Conservation (phyloP, 495 filamentous ascomycete genomes). For the Talaromyces nanjingensis region DNA sequence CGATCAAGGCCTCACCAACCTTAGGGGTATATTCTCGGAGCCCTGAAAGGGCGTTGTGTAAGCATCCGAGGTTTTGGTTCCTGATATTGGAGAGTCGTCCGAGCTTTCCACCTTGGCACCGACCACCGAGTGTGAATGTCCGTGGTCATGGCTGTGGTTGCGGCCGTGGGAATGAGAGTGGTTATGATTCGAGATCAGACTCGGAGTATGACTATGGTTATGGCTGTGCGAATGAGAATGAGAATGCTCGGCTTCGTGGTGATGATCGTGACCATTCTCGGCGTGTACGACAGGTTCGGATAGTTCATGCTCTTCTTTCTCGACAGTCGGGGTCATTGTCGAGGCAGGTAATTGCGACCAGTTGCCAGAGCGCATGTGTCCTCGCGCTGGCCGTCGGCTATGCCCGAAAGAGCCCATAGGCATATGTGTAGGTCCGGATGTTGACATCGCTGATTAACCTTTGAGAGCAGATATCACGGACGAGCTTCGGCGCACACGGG, state of each 20-base stretch:
- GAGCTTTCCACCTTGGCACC: background rate
- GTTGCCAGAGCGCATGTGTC: conserved; percentile 34
- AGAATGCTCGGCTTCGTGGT: conserved; percentile 18
- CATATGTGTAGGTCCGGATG: conserved; percentile 25
- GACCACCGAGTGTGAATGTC: conserved; percentile 1
- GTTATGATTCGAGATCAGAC: conserved; percentile 14
- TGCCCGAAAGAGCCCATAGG: conserved; percentile 23
- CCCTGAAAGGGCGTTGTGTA: conserved; percentile 3
- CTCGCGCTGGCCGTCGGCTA: conserved; percentile 23
- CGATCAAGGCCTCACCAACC: conserved; percentile 7
- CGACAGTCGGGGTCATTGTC: conserved; percentile 17
- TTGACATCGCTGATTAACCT: conserved; percentile 23
- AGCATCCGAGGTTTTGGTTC: conserved; percentile 5
- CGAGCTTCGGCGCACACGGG: background rate
- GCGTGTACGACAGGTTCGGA: background rate
- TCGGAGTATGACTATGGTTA: conserved; percentile 19
- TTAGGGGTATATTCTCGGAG: conserved; percentile 6
- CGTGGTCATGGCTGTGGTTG: background rate
- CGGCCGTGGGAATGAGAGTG: conserved; percentile 6
- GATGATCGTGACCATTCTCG: conserved; percentile 21
- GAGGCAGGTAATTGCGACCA: conserved; percentile 28
- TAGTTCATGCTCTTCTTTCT: conserved; percentile 3
- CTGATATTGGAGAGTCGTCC: background rate
- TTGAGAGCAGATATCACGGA: background rate
- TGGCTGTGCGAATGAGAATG: conserved; percentile 33